phyloP scores from a whole-genome alignment of 441 rosid species.

The Pelargonium fulgidum region DNA sequence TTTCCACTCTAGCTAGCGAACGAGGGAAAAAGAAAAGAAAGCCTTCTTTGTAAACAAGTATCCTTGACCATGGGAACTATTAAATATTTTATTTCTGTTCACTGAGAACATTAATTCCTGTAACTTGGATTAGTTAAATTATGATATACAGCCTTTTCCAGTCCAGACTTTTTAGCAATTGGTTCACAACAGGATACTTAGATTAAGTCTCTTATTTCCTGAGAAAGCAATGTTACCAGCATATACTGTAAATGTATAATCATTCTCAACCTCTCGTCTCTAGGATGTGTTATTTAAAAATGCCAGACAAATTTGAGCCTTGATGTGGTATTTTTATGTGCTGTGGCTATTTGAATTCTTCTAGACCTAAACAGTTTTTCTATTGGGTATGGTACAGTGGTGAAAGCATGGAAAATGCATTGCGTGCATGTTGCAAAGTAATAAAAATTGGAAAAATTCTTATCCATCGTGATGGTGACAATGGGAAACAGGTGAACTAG shows the following conservation, averaged over 20 bases:
- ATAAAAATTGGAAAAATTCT: conserved; percentile 93
- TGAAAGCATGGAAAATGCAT: conserved; percentile 97
- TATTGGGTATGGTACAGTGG: conserved; percentile 42
- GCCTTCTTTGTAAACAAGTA: too few species aligned
- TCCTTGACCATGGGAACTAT: too few species aligned
- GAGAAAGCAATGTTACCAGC: not conserved
- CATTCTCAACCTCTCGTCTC: conserved; percentile 8
- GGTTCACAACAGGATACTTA: too few species aligned
- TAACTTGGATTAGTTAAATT: not conserved
- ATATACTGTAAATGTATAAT: conserved; percentile 11
- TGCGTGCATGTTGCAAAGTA: conserved; percentile 96
- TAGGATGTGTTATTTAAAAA: conserved; percentile 9
- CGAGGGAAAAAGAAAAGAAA: too few species aligned
- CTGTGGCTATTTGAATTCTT: not conserved
- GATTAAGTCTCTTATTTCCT: too few species aligned
- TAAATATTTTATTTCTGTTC: too few species aligned
- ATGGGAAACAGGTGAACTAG: conserved; percentile 68
- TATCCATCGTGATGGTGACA: conserved; percentile 90
- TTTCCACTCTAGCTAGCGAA: too few species aligned
- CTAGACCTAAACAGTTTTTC: conserved; percentile 6
- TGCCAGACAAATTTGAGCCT: conserved; percentile 22
- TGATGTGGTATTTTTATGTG: conserved; percentile 14
- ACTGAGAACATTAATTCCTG: not conserved
- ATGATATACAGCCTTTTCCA: not conserved
- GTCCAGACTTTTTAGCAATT: not conserved